Evolutionary conservation across 1,284 basidiomycete genomes (phyloP), one percentile per base, ranked within the genome.

Genomic region (Cryptococcus wingfieldii): DNA sequence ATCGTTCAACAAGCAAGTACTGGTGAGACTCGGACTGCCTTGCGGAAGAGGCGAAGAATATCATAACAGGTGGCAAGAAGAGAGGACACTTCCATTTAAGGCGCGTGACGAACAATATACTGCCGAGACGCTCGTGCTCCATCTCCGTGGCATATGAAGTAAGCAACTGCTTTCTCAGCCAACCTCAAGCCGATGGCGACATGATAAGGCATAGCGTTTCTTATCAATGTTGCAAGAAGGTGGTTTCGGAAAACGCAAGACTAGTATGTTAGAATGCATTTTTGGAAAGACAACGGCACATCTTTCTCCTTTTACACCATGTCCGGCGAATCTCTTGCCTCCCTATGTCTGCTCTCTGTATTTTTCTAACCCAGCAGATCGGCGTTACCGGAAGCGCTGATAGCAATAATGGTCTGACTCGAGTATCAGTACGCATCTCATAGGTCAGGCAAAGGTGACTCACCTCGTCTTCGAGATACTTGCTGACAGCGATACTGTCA

Each of bases 401-500:
- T 80, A 16, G 91, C 91, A 58, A 95, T 72, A 53, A 73, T 71
- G 16, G 69, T 75, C 62, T 67, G 44, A 50, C 39, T 23, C 51
- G 10, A 54, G 5, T 18, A 51, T 49, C 19, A 38, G 47, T 8
- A 38, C 19, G 18, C 9, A 4, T 49, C 47, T 16, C n/a, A 19
- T 38, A 19, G 14, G 19, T 18, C 18, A 38, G 18, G 12, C 37
- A 49, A 12, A 44, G n/a, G 14, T 18, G 10, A 61, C 67, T 63
- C 55, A 72, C 69, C 80, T 94, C 91, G 70, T 94, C 91, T 75
- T 95, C 91, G 70, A 95, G 77, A 77, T 94, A 95, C 78, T 94
- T 94, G 47, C 90, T 90, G 58, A 94, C 90, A 5, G 91, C 89
- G 61, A 94, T 93, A 75, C 90, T 88, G 75, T 95, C 91, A 41